A percentile compares a stretch with the other conserved stretches of the same genome.
These are phyloP conservation scores for Torrubiellomyces zombiae DNA, from an alignment of 2,329 filamentous ascomycete genomes.

Conservation along the genomic window DNA sequence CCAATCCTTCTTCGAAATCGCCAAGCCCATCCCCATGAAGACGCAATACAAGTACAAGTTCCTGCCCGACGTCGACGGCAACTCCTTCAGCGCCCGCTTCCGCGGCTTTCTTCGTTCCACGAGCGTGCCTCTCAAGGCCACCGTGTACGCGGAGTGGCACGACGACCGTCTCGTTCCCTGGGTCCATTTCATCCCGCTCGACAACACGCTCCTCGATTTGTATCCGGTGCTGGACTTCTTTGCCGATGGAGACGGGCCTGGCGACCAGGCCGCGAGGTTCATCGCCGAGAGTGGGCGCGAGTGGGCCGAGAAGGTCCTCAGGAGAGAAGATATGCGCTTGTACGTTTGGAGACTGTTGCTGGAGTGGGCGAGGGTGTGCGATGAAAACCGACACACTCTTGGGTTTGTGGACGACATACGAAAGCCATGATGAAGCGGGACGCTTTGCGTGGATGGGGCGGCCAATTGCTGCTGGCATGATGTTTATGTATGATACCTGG, in stretches of 20 bases:
- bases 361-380: slow-evolving; percentile 37
- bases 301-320: slow-evolving; percentile 45
- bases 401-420: slow-evolving; percentile 27
- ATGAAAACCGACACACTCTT: slow-evolving; percentile 24
- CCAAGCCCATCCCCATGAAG: slow-evolving; percentile 22
- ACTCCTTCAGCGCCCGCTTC: slow-evolving; percentile 46
- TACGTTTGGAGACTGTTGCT: slow-evolving; percentile 46
- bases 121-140: slow-evolving; percentile 52
- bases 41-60: slow-evolving; percentile 43
- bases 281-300: slow-evolving; percentile 42
- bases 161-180: slow-evolving; percentile 52
- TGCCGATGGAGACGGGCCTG: slow-evolving; percentile 26
- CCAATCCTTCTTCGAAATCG: slow-evolving; percentile 16
- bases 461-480: too few species aligned
- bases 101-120: slow-evolving; percentile 46
- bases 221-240: slow-evolving; percentile 52
- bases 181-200: slow-evolving; percentile 57
- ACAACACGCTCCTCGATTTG: slow-evolving; percentile 50
- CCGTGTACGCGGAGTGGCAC: slow-evolving; percentile 61
- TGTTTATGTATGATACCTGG: too few species aligned
- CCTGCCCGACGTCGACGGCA: slow-evolving; percentile 56
- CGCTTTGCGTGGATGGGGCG: too few species aligned
- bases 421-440: too few species aligned
- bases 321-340: slow-evolving; percentile 49
- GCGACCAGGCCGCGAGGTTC: slow-evolving; percentile 37